Evolutionary conservation across 2,329 filamentous ascomycete species (phyloP).

Genomic region (Pezicula carpinea): DNA sequence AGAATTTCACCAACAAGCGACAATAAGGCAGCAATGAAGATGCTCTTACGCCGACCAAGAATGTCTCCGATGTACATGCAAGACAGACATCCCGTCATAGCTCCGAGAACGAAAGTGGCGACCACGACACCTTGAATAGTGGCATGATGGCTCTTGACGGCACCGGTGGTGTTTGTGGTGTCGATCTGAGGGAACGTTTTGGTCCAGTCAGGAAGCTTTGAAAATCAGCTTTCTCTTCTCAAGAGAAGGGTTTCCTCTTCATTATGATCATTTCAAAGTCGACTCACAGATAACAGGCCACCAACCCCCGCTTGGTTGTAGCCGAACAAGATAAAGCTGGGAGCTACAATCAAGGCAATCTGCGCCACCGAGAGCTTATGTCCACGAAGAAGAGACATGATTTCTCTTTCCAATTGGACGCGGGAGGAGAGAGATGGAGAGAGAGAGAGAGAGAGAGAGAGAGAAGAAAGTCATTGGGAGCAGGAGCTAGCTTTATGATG

Average conservation of each 20-base stretch:
- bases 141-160: constrained; percentile 27
- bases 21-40: constrained; percentile 34
- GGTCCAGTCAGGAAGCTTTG: constrained; percentile 18
- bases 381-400: constrained; percentile 7
- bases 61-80: constrained; percentile 34
- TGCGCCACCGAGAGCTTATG: constrained; percentile 25
- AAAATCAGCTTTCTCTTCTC: not conserved
- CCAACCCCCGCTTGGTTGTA: constrained; percentile 38
- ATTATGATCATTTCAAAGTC: not conserved
- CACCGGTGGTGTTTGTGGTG: constrained; percentile 30
- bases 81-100: constrained; percentile 31
- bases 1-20: constrained; percentile 40
- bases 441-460: not conserved
- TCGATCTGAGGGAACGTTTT: constrained; percentile 36
- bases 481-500: too few relatives aligned
- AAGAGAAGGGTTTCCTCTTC: not conserved
- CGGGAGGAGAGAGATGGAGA: not conserved
- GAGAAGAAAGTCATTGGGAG: not conserved
- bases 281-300: constrained; percentile 31
- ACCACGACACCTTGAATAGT: constrained; percentile 31
- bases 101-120: constrained; percentile 29
- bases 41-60: constrained; percentile 37
- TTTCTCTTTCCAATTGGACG: not conserved
- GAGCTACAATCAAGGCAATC: constrained; percentile 37
- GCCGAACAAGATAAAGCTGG: constrained; percentile 38